Conservation (phyloP, 2,329 filamentous ascomycete species). For the Blastomyces parvus region DNA sequence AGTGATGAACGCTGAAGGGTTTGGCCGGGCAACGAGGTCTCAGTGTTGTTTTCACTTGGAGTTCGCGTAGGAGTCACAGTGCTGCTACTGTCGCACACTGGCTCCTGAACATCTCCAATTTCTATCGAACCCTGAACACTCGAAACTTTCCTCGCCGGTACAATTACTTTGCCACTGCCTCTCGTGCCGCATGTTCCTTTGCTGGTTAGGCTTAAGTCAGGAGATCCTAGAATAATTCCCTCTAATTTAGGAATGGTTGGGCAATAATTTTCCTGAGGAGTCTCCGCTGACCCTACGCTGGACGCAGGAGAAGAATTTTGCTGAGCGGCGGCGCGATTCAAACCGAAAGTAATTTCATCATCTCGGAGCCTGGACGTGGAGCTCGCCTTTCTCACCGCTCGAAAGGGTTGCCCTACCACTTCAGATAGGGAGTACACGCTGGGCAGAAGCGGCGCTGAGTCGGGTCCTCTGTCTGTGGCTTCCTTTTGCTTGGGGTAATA, state of each 20-base stretch:
- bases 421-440: background rate
- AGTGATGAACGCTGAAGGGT: background rate
- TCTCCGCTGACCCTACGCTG: background rate
- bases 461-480: background rate
- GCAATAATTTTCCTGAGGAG: background rate
- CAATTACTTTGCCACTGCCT: background rate
- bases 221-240: conserved; percentile 4
- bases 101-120: background rate
- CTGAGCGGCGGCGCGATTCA: background rate
- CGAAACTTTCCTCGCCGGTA: background rate
- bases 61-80: background rate
- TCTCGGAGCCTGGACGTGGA: background rate
- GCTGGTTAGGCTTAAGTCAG: background rate
- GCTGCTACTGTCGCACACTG: background rate
- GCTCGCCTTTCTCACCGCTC: background rate
- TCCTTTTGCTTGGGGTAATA: conserved; percentile 2
- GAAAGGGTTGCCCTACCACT: background rate
- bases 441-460: background rate
- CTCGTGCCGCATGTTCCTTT: conserved; percentile 4
- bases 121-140: background rate
- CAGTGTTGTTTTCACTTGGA: background rate
- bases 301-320: background rate
- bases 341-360: background rate
- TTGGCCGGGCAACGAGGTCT: conserved; percentile 2
- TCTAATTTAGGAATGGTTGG: background rate